Evolutionary conservation across 352 stramenopile species (phyloP).

Genomic region (Pythium aquatile): DNA sequence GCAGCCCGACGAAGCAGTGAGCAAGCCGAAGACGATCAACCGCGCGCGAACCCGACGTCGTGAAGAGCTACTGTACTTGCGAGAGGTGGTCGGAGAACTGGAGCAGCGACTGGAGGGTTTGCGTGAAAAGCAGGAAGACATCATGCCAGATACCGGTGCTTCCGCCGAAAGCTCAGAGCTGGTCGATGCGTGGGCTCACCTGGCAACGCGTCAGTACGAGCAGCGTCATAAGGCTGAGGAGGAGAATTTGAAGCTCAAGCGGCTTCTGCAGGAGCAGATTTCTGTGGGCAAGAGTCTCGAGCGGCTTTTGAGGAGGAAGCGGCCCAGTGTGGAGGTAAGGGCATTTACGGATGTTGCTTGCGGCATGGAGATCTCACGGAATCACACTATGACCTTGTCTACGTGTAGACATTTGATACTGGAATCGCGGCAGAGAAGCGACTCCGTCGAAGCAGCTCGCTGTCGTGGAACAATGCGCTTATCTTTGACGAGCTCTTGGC

Average conservation of each 20-base stretch:
- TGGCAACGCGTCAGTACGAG: slow-evolving; percentile 13
- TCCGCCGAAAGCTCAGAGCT: background rate
- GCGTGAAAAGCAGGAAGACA: too few relatives aligned
- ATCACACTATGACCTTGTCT: background rate
- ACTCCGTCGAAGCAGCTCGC: background rate
- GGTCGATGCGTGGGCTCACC: slow-evolving; percentile 13
- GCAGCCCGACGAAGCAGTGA: too few relatives aligned
- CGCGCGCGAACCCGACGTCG: too few relatives aligned
- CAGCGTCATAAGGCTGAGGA: slow-evolving; percentile 14
- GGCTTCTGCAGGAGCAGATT: slow-evolving; percentile 20
- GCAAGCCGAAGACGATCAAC: too few relatives aligned
- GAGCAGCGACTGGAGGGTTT: slow-evolving; percentile 2
- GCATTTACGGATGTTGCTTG: background rate
- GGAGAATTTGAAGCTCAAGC: slow-evolving; percentile 14
- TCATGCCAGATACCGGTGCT: background rate
- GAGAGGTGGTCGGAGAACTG: background rate
- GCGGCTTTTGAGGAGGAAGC: slow-evolving; percentile 13
- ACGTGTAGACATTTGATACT: too few relatives aligned
- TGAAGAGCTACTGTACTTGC: too few relatives aligned
- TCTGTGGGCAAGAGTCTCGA: slow-evolving; percentile 20
- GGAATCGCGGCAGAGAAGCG: background rate
- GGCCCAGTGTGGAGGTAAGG: slow-evolving; percentile 9
- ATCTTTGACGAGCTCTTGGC: background rate
- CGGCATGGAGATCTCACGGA: background rate
- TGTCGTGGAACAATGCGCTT: background rate